Conservation (phyloP, 2,329 filamentous ascomycete genomes). For the Rugonectria rugulosa region DNA sequence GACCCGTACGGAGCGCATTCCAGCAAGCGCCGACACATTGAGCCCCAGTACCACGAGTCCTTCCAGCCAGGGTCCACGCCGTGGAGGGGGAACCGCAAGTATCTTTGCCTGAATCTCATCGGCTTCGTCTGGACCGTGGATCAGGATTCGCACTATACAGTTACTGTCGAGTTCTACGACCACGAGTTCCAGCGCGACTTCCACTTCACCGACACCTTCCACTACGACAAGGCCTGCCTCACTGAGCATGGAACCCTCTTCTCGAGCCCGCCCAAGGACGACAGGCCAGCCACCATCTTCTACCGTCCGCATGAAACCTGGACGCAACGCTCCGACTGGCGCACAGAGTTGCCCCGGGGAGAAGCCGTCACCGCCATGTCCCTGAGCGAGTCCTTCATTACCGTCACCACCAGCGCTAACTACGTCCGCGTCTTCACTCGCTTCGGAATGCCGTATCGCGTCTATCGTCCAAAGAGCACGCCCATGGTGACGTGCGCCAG, state of each 20-base stretch:
- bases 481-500: conserved; percentile 93
- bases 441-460: conserved; percentile 86
- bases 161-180: conserved; percentile 98
- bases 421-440: conserved; percentile 94
- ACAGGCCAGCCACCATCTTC: conserved; percentile 81
- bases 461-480: conserved; percentile 90
- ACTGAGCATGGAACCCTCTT: conserved; percentile 87
- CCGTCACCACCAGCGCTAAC: conserved; percentile 84
- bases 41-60: conserved; percentile 78
- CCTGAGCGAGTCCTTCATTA: conserved; percentile 88
- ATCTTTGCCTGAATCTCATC: conserved; percentile 90
- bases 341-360: conserved; percentile 84
- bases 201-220: conserved; percentile 95
- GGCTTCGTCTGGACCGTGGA: conserved; percentile 98
- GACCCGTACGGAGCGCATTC: conserved; percentile 48
- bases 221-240: conserved; percentile 95
- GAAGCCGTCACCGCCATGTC: conserved; percentile 89
- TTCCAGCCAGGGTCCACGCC: conserved; percentile 96
- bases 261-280: conserved; percentile 75
- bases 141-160: conserved; percentile 90
- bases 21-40: conserved; percentile 59
- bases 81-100: conserved; percentile 93
- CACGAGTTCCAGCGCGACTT: conserved; percentile 91
- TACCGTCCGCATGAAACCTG: conserved; percentile 97
- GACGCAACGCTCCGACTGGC: conserved; percentile 91